Evolutionary conservation across 2,329 filamentous ascomycete genomes (phyloP).

Genomic region (Bipolaris sorokiniana): DNA sequence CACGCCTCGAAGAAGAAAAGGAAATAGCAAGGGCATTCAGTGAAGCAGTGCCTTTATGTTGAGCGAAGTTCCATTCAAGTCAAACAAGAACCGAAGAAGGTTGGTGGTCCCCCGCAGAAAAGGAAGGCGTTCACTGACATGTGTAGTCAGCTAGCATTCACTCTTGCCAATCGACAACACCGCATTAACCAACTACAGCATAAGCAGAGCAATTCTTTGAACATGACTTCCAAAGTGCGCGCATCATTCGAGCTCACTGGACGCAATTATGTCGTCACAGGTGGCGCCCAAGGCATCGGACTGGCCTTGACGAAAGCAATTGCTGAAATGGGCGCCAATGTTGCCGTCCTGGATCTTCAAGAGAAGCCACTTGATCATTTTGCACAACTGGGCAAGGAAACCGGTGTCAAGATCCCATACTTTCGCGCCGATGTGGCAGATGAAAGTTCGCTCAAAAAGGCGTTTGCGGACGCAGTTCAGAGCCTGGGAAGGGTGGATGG

Average conservation of each 20-base stretch:
- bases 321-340: conserved; percentile 27
- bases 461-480: conserved; percentile 20
- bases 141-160: background rate
- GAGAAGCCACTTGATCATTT: conserved; percentile 18
- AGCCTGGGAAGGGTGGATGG: conserved; percentile 19
- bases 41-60: background rate
- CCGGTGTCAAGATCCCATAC: conserved; percentile 20
- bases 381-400: conserved; percentile 14
- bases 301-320: conserved; percentile 25
- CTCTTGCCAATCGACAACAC: background rate
- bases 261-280: conserved; percentile 27
- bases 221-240: conserved; percentile 10
- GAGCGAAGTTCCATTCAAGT: background rate
- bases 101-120: background rate
- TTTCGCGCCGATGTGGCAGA: conserved; percentile 25
- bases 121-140: background rate
- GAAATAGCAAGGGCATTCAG: background rate
- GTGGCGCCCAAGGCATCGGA: conserved; percentile 29
- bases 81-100: background rate
- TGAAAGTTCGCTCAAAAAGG: conserved; percentile 21
- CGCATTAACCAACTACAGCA: background rate
- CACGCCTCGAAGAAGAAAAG: background rate
- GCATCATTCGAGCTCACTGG: conserved; percentile 22
- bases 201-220: background rate
- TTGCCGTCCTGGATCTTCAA: conserved; percentile 26